A percentile compares a stretch with the other conserved stretches of the same genome.
Evolutionary conservation across 140 eudicot species (phyloP).

Genomic region (Cichorium intybus): DNA sequence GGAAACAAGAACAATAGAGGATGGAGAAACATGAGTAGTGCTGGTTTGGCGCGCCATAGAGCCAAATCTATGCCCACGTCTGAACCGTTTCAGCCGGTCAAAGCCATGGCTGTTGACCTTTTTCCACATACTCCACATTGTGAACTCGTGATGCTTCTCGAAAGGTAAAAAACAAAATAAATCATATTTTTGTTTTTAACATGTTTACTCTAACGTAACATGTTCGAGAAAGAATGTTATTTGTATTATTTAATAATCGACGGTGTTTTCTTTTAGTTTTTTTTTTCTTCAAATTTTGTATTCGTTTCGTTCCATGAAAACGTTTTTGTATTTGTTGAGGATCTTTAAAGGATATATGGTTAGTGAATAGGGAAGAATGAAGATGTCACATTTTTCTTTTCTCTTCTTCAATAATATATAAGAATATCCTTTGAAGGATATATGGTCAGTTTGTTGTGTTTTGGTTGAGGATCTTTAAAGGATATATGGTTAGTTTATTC

Average conservation of each 20-base stretch:
- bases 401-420: no score
- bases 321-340: not conserved
- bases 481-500: no score
- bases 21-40: constrained; percentile 73
- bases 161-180: constrained; percentile 45
- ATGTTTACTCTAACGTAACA: not conserved
- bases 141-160: constrained; percentile 91
- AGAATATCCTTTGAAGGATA: no score
- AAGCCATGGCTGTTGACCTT: constrained; percentile 97
- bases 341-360: not conserved
- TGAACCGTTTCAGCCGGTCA: constrained; percentile 81
- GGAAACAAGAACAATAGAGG: constrained; percentile 68
- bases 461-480: no score
- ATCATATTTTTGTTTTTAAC: not conserved
- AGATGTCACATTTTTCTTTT: not conserved
- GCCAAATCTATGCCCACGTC: constrained; percentile 88
- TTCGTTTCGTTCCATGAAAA: not conserved
- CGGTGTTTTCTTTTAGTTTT: not conserved
- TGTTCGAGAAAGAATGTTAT: not conserved
- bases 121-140: constrained; percentile 94
- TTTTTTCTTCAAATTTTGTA: not conserved
- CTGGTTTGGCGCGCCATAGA: constrained; percentile 86
- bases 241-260: constrained; percentile 6
- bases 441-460: no score
- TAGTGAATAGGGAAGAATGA: not conserved